Evolutionary conservation across 805 yeast genomes (phyloP), one percentile per base, ranked within the genome.

Genomic region (Starmera amethionina): DNA sequence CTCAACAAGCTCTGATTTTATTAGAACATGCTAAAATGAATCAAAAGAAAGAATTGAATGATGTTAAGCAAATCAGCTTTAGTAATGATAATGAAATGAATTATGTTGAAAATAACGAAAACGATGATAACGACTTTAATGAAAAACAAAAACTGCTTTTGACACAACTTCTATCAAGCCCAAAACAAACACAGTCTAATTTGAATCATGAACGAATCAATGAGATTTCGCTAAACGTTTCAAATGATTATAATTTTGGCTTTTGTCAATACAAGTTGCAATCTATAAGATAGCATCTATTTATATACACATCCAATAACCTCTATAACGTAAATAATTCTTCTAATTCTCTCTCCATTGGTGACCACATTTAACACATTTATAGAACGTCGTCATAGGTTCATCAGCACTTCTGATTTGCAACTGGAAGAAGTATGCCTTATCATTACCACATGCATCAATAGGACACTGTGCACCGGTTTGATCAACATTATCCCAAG

Each of bases 401-500:
- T 93, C 98, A 72, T 93, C 98, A 2, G 98, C 98, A 46, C 95
- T 84, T 63, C 98, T 73, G 55, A 93, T 93, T 62, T 93, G 98
- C 44, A 93, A 68, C 64, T 93, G 97, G 73, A 89, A 93, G 70
- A 86, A 93, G 63, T 93, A 93, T 0, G 98, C 98, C 62, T 87
- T 86, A 49, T 77, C 83, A 48, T 82, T 80, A 33, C 86, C 95
- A 67, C 98, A 93, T 2, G 68, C 56, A 42, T 86, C 95, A 35
- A 77, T 70, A 4, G 97, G 96, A 68, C 98, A 90, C 58, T 90
- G 95, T 1, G 90, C 86, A 2, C 79, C 69, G 0, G 97, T 93
- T 58, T 93, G 97, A 58, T 93, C 98, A 25, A 93, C 98, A 56
- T 93, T 90, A 59, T 90, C 97, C 98, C 98, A 93, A 2, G 97